phyloP scores from a whole-genome alignment of 2,329 filamentous ascomycete species.

The Stenocarpella maydis region DNA sequence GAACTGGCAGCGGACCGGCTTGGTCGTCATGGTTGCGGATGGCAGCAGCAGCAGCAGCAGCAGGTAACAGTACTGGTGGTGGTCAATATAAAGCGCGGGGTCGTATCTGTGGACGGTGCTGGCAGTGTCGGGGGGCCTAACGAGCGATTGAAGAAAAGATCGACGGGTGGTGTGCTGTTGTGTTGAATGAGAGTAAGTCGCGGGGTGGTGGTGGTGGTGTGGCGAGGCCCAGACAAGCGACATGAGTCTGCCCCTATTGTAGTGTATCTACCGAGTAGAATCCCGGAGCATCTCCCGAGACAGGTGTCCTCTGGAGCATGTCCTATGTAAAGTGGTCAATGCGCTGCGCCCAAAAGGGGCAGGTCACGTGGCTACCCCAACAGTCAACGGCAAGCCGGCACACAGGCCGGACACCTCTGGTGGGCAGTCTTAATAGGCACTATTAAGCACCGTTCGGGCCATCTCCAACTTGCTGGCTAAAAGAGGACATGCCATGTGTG shows the following conservation, averaged over 20 bases:
- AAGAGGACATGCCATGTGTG: background rate
- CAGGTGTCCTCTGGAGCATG: conserved; percentile 26
- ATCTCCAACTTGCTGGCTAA: background rate
- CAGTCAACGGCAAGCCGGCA: conserved; percentile 3
- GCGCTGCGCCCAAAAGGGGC: conserved; percentile 28
- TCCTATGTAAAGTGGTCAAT: conserved; percentile 13
- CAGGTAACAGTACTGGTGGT: background rate
- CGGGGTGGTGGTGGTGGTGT: background rate
- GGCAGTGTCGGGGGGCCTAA: background rate
- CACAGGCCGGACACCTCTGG: background rate
- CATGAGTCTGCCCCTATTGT: conserved; percentile 8
- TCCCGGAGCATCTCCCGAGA: conserved; percentile 13
- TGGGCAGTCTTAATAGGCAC: background rate
- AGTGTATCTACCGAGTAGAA: too few relatives aligned
- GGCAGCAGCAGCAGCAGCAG: background rate
- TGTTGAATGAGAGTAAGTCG: background rate
- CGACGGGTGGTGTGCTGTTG: conserved; percentile 15
- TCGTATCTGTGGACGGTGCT: background rate
- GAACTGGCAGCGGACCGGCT: conserved; percentile 34
- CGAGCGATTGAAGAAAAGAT: conserved; percentile 27
- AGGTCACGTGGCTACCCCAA: conserved; percentile 31
- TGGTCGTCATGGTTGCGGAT: conserved; percentile 19
- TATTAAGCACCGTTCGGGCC: background rate
- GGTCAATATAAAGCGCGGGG: background rate
- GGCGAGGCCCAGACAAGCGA: background rate